Percentiles rank a stretch among this genome's conserved stretches.
These are phyloP conservation scores for Cucumis hystrix DNA, from an alignment of 306 rosid genomes.

Conservation along the genomic window DNA sequence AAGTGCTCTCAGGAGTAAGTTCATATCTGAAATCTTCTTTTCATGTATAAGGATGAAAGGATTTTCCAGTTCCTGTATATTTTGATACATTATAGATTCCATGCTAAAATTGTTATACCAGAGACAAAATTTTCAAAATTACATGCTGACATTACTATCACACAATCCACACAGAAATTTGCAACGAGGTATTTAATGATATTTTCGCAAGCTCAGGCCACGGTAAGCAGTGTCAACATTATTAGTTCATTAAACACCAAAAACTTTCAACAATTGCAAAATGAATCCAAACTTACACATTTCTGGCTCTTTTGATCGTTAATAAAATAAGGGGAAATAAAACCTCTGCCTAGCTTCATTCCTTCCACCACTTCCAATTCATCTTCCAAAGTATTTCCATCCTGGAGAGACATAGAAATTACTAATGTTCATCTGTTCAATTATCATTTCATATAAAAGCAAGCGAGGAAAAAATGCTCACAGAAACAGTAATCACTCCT, in stretches of 20 bases:
- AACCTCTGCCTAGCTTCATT: conserved; percentile 81
- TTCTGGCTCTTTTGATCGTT: conserved; percentile 75
- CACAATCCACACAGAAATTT: not conserved
- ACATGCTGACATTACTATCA: not conserved
- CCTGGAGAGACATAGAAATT: conserved; percentile 32
- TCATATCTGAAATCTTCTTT: conserved; percentile 77
- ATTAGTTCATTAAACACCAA: not conserved
- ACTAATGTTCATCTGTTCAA: not conserved
- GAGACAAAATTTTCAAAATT: not conserved
- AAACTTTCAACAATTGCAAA: not conserved
- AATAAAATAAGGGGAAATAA: conserved; percentile 83
- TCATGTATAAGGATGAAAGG: conserved; percentile 81
- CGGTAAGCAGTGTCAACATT: not conserved
- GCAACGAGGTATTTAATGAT: not conserved
- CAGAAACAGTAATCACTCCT: conserved; percentile 88
- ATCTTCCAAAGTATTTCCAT: conserved; percentile 86
- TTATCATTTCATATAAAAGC: not conserved
- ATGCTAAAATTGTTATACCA: not conserved
- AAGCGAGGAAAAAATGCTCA: conserved; percentile 20
- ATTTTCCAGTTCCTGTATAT: conserved; percentile 68
- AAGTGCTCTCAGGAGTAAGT: conserved; percentile 51
- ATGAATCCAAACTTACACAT: conserved; percentile 49
- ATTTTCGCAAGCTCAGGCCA: not conserved
- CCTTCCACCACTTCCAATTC: conserved; percentile 98
- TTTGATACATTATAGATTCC: not conserved